Evolutionary conservation across 139 green algal genomes (phyloP), one percentile per base, ranked within the genome.

Genomic region (Micractinium conductrix): DNA sequence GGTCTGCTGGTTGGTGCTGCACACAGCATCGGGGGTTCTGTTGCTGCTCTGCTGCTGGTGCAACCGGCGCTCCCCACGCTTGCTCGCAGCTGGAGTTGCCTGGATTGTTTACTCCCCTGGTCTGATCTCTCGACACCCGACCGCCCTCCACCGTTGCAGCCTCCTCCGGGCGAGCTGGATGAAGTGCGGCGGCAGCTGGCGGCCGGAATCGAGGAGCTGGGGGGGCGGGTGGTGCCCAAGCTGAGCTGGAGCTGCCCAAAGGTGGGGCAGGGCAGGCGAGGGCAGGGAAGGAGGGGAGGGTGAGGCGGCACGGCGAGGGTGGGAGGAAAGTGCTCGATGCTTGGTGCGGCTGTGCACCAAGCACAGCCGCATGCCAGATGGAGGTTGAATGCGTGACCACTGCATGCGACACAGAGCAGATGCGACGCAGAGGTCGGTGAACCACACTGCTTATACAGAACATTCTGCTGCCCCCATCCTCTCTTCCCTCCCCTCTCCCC

Each of bases 231-330:
- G 28, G 79, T 95, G 35, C 96, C 96, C 53, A 98, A 98, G 81
- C 88, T 98, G 10, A 98, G 95, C 40, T 99, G 97, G 97, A 97
- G 93, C 87, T 91, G 84, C 37, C 97, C 97, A 6, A 95, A 91
- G 26, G 87, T 89, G 48, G 19, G 53, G 30, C 45, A 35, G 9
- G 1, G 30, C 17, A 65, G 44, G 7, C 6, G 22, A 14, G 24
- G 38, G 33, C 43, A 37, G 43, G n/a, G n/a, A n/a, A n/a, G n/a
- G n/a, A n/a, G n/a, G n/a, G n/a, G n/a, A n/a, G n/a, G n/a, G n/a
- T n/a, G n/a, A n/a, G n/a, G n/a, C n/a, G n/a, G n/a, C n/a, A n/a
- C n/a, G n/a, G n/a, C n/a, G n/a, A n/a, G n/a, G n/a, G n/a, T n/a
- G n/a, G n/a, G n/a, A n/a, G n/a, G n/a, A n/a, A n/a, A n/a, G n/a